Conservation (phyloP, 192 early-diverging fungal species). For the Dissophora ornata region DNA sequence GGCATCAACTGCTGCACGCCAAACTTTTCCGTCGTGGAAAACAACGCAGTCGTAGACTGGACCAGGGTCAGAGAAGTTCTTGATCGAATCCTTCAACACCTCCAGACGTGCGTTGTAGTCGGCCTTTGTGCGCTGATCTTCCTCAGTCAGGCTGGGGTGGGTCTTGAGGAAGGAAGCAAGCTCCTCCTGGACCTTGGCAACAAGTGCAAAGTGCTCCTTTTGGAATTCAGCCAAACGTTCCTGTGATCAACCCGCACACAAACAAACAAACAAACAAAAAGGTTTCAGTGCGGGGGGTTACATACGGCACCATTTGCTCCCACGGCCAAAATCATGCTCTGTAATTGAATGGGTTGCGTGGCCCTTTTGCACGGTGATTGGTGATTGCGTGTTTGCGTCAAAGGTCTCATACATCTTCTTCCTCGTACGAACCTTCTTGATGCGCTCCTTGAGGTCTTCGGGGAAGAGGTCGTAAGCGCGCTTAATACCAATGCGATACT, state of each 20-base stretch:
- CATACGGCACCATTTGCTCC: neutral
- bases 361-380: too few species aligned
- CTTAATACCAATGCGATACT: slow-evolving; percentile 89
- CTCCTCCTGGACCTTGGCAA: slow-evolving; percentile 57
- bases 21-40: slow-evolving; percentile 90
- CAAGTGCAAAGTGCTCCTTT: slow-evolving; percentile 57
- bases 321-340: too few species aligned
- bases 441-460: slow-evolving; percentile 55
- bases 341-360: too few species aligned
- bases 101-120: slow-evolving; percentile 76
- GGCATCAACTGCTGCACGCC: slow-evolving; percentile 86
- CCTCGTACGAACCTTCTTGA: slow-evolving; percentile 71
- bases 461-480: slow-evolving; percentile 82
- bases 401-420: too few species aligned
- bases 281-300: neutral
- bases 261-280: neutral
- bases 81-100: slow-evolving; percentile 68
- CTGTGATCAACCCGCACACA: slow-evolving; percentile 24
- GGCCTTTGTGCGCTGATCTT: slow-evolving; percentile 54
- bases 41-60: slow-evolving; percentile 82
- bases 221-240: slow-evolving; percentile 61
- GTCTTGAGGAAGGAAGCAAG: slow-evolving; percentile 61
- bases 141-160: slow-evolving; percentile 53
- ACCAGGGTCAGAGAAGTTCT: slow-evolving; percentile 82
- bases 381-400: too few species aligned